Evolutionary conservation across 805 yeast genomes (phyloP).

Genomic region (Komagataella populi): DNA sequence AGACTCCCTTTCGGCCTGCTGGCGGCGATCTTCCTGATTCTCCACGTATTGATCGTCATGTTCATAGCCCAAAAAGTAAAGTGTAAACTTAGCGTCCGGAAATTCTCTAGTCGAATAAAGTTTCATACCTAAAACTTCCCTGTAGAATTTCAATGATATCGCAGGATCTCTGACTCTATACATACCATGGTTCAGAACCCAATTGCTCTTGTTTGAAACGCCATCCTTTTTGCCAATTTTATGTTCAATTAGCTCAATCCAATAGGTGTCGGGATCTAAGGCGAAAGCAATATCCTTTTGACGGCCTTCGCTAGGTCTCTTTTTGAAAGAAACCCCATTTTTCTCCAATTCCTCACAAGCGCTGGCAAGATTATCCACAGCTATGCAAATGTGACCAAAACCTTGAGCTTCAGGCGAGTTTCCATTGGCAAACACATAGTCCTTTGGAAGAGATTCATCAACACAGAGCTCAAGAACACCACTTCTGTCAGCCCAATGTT

Average conservation of each 20-base stretch:
- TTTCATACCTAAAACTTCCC: slow-evolving; percentile 70
- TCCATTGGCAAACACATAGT: slow-evolving; percentile 60
- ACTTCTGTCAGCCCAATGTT: slow-evolving; percentile 23
- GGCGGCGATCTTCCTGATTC: slow-evolving; percentile 18
- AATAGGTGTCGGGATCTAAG: slow-evolving; percentile 91
- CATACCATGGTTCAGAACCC: slow-evolving; percentile 81
- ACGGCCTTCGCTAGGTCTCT: slow-evolving; percentile 79
- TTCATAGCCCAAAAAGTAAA: slow-evolving; percentile 75
- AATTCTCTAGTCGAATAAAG: slow-evolving; percentile 41
- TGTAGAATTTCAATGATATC: slow-evolving; percentile 66
- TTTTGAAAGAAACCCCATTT: slow-evolving; percentile 64
- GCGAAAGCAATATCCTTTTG: slow-evolving; percentile 90
- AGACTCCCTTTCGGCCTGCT: slow-evolving; percentile 41
- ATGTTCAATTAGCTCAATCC: slow-evolving; percentile 81
- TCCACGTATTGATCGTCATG: slow-evolving; percentile 29
- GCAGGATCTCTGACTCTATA: slow-evolving; percentile 79
- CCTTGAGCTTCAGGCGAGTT: slow-evolving; percentile 79
- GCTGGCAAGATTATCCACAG: slow-evolving; percentile 65
- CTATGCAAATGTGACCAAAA: slow-evolving; percentile 85
- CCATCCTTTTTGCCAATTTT: slow-evolving; percentile 25
- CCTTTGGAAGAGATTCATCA: slow-evolving; percentile 52
- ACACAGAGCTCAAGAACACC: slow-evolving; percentile 84
- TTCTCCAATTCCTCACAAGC: slow-evolving; percentile 45
- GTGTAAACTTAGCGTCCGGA: slow-evolving; percentile 64
- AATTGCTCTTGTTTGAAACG: slow-evolving; percentile 23